These are phyloP conservation scores for Trichomonascaceae sp. DNA, from an alignment of 1,139 yeast species.

Conservation along the genomic window DNA sequence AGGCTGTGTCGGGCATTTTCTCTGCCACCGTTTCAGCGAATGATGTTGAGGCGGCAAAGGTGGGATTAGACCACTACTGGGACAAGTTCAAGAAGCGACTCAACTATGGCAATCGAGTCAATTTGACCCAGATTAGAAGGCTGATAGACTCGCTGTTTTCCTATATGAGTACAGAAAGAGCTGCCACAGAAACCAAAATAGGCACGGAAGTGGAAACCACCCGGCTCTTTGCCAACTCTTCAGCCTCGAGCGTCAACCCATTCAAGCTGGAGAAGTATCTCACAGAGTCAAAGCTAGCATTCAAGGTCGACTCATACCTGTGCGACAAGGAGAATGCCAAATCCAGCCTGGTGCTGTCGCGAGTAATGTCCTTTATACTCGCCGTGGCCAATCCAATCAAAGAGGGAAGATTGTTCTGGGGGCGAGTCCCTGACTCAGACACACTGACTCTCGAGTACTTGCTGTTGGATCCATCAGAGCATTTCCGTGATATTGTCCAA, in stretches of 20 bases:
- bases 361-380: conserved; percentile 49
- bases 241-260: conserved; percentile 62
- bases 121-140: conserved; percentile 50
- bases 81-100: conserved; percentile 48
- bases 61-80: conserved; percentile 42
- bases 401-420: conserved; percentile 76
- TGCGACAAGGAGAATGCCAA: not conserved
- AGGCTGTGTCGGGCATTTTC: conserved; percentile 57
- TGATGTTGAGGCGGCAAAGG: conserved; percentile 35
- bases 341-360: conserved; percentile 47
- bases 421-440: conserved; percentile 21
- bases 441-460: conserved; percentile 45
- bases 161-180: conserved; percentile 25
- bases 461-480: conserved; percentile 66
- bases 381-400: conserved; percentile 60
- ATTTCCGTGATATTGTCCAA: conserved; percentile 53
- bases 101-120: conserved; percentile 62
- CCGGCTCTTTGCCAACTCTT: conserved; percentile 42
- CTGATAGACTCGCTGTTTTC: conserved; percentile 38
- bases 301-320: conserved; percentile 60
- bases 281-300: conserved; percentile 61
- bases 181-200: conserved; percentile 26
- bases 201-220: conserved; percentile 42
- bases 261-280: conserved; percentile 55
- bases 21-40: conserved; percentile 43